phyloP scores from a whole-genome alignment of 2,329 filamentous ascomycete genomes.

The Diaporthe amygdali region DNA sequence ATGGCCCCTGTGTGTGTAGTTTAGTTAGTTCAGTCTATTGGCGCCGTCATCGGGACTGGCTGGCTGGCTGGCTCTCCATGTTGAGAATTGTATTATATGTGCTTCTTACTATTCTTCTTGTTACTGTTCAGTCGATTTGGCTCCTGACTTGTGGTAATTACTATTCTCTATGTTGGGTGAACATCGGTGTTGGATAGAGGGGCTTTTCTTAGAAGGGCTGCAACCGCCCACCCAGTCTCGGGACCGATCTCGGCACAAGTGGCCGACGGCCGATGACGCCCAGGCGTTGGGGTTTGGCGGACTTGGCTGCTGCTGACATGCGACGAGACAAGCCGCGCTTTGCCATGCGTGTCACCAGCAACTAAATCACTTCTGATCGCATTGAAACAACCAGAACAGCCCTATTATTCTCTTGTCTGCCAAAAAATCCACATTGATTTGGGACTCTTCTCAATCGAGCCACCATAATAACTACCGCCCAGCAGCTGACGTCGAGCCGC shows the following conservation, averaged over 20 bases:
- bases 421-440: no score
- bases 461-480: no score
- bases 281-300: neutral
- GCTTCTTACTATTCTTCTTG: neutral
- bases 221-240: no score
- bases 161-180: no score
- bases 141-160: neutral
- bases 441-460: no score
- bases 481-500: no score
- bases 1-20: neutral
- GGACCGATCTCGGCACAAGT: neutral
- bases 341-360: neutral
- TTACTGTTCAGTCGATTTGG: no score
- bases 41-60: neutral
- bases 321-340: neutral
- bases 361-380: neutral
- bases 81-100: constrained; percentile 13
- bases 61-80: neutral
- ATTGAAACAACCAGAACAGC: neutral
- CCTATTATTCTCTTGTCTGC: neutral
- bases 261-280: neutral
- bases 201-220: no score
- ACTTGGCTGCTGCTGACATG: neutral
- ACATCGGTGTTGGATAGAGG: no score
- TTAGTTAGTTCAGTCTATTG: neutral